Base-by-base conservation (phyloP, 257 asterid genomes). In the Oldenlandia corymbosa region DNA sequence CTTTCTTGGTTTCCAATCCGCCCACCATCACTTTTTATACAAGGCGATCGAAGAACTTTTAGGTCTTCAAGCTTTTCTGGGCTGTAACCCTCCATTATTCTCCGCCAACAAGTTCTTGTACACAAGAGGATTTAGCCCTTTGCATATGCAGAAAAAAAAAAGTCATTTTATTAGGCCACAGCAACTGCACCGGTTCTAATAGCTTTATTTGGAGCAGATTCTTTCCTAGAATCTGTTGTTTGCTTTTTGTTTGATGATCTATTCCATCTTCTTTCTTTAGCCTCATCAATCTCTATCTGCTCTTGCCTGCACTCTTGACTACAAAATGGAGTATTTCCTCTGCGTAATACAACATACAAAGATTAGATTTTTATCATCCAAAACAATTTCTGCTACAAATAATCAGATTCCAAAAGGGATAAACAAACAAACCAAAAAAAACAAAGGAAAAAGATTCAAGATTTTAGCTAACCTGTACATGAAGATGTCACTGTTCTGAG, bases 291-390 rank as follows among this genome's bases (percentile, higher is more conserved):
- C 71, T 92, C 98, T 28, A 92, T 92, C 78, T 92, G 98, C 46
- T 92, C 95, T 58, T 92, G 92, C 64, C 98, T 78, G 82, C 98
- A 92, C 72, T 90, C 97, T 37, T 83, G 79, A 87, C 97, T 90
- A 62, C 97, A 90, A 73, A 87, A 90, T 26, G 97, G 97, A 1
- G 94, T 87, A 56, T 88, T 68, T 67, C 98, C 98, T 82, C 98
- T 91, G 97, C 79, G 77, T 51, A 34, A 67, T n/a, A 43, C n/a
- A 48, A 53, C 12, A 18, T 2, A n/a, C 31, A 20, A 39, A 68
- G 39, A 66, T 46, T 34, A 50, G 31, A 58, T 23, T 21, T 42
- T 42, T 10, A 16, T 28, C 20, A 30, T 61, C 66, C 34, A n/a
- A n/a, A n/a, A n/a, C 36, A 43, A 1, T 12, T 16, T 14, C 13